Percentiles rank a stretch among this genome's conserved stretches.
Evolutionary conservation across 2,329 filamentous ascomycete genomes (phyloP).

Genomic region (Cordyceps tenuipes): DNA sequence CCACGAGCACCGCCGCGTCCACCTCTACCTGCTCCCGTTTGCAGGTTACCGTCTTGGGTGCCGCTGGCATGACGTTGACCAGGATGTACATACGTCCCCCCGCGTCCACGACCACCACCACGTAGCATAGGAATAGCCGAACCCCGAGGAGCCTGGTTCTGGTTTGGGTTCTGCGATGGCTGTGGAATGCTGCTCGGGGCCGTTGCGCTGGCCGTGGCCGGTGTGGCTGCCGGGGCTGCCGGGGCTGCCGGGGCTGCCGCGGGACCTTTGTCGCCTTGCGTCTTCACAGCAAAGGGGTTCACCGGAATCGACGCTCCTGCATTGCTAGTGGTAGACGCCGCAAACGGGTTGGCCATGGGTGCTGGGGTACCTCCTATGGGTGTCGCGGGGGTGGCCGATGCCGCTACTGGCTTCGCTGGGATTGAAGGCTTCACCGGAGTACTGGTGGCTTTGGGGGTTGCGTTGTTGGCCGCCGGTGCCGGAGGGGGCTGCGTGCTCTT

Average conservation of each 20-base stretch:
- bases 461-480: slow-evolving; percentile 12
- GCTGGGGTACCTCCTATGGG: not conserved
- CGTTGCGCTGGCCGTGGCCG: slow-evolving; percentile 12
- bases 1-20: slow-evolving; percentile 35
- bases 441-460: slow-evolving; percentile 17
- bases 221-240: no score
- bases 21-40: slow-evolving; percentile 24
- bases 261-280: slow-evolving; percentile 13
- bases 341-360: slow-evolving; percentile 14
- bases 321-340: slow-evolving; percentile 15
- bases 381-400: not conserved
- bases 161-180: no score
- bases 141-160: slow-evolving; percentile 16
- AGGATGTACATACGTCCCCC: slow-evolving; percentile 30
- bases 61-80: slow-evolving; percentile 28
- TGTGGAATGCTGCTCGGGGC: slow-evolving; percentile 2
- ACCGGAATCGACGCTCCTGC: slow-evolving; percentile 11
- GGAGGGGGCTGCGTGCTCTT: slow-evolving; percentile 41
- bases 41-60: slow-evolving; percentile 25
- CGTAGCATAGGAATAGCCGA: slow-evolving; percentile 35
- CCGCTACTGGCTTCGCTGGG: not conserved
- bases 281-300: slow-evolving; percentile 26
- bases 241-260: slow-evolving; percentile 5
- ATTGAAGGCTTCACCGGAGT: slow-evolving; percentile 13
- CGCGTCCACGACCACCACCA: slow-evolving; percentile 32